Base-by-base conservation (phyloP, 257 asterid species). In the Leonotis leonurus region DNA sequence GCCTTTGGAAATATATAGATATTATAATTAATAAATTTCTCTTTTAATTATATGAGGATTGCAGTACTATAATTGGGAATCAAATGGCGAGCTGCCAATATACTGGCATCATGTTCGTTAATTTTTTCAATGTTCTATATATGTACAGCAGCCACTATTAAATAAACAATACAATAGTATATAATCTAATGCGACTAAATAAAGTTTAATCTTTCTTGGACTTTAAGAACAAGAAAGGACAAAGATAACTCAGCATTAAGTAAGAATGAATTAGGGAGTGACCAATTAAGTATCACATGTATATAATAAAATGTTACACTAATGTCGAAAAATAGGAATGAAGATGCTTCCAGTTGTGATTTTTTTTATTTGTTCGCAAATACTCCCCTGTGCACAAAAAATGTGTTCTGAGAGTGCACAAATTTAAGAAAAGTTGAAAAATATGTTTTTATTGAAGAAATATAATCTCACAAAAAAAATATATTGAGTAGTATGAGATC, bases 101-200 rank as follows among this genome's bases (percentile, higher is more conserved):
- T 54, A 69, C 7, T 26, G 25, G 32, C 37, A 44, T 27, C 30
- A 45, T 51, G 46, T 20, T 67, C 12, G 14, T 56, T 5, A 21
- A 10, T 22, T 29, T 44, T 44, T 30, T 22, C 62, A 35, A 27
- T 59, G 25, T 58, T 64, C 40, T 35, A n/a, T 52, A 46, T 56
- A n/a, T 22, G 44, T 60, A 12, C 17, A 73, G 77, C 65, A 60
- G 73, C 68, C 76, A 58, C 30, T 20, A 24, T 37, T 32, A 22
- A 3, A 49, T 53, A 51, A 33, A 58, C 30, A 13, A 24, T 37
- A 22, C 14, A 3, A 49, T 53, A 51, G 24, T 43, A 6, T 1
- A 41, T 16, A 48, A 36, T 11, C 37, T 39, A 26, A 11, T 36
- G 60, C 27, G 5, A 11, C 33, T 49, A 49, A 11, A 11, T 12